Base-by-base conservation (phyloP, 2,329 filamentous ascomycete genomes). In the Ophiocordyceps camponoti-floridani region DNA sequence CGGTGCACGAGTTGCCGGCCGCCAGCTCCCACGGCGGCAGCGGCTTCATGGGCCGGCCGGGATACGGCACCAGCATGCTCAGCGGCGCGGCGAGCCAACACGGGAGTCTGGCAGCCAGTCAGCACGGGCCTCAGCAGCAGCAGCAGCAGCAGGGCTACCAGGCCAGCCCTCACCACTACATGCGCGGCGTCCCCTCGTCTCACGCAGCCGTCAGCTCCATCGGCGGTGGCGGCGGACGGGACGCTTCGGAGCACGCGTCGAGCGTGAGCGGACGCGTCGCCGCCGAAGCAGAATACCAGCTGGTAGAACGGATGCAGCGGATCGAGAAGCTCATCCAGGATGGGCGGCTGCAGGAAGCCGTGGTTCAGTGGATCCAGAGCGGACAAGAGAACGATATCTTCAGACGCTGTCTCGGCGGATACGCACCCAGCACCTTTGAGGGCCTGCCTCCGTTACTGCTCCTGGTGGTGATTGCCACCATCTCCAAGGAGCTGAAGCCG, bases 331-430 rank as follows among this genome's bases (percentile, higher is more conserved):
- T 77, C 40, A 77, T 91, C 62, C 66, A 70, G 33, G 68, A 72
- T 28, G 74, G 73, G 19, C 70, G 73, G 33, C 70, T 72, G 46
- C 77, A 82, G 53, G 70, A 74, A 44, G 79, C 75, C 40, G 69
- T 79, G 56, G 69, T 82, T 46, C 72, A 73, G 48, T 82, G 78
- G 78, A 71, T 82, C 46, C 78, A 83, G 59, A 72, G 71, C 51
- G 71, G 69, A 14, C 69, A 73, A 31, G 72, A 78, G 55, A 69
- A 77, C 47, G 73, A 78, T 48, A 71, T 82, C 44, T 83, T 81
- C 58, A 66, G 71, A 30, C 60, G 59, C 30, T 62, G 62, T 48
- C 52, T 66, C 11, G 59, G 60, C 48, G 54, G 58, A 4, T 63
- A 62, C 45, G 57, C 59, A 4, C 57, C 63, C 0, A 49, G 50